These are phyloP conservation scores for Nepenthes mirabilis DNA, from an alignment of 148 eudicot species.

Conservation along the genomic window DNA sequence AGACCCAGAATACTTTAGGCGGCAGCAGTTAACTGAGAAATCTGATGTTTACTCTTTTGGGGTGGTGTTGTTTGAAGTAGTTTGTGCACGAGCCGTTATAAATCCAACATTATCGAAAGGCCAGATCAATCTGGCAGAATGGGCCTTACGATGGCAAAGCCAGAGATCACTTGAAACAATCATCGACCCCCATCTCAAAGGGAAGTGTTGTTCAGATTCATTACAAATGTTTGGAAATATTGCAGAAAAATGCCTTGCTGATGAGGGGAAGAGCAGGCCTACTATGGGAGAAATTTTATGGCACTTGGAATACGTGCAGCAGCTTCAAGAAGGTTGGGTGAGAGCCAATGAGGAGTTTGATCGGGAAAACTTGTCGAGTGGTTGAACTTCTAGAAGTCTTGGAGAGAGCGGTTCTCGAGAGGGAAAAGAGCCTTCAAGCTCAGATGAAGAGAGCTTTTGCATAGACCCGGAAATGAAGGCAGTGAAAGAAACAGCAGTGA, in stretches of 20 bases:
- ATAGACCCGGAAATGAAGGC: not conserved
- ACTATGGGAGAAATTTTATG: constrained; percentile 16
- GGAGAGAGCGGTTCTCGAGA: not conserved
- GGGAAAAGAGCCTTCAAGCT: not conserved
- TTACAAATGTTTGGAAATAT: constrained; percentile 5
- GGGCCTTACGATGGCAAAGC: constrained; percentile 13
- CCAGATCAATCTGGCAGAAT: constrained; percentile 15
- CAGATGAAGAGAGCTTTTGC: not conserved
- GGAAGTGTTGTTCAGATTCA: constrained; percentile 9
- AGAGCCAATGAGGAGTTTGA: not conserved
- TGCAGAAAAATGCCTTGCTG: constrained; percentile 13
- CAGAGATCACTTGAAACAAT: constrained; percentile 8
- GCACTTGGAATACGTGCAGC: constrained; percentile 12
- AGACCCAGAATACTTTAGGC: constrained; percentile 12
- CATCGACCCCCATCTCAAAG: constrained; percentile 8
- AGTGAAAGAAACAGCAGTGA: not conserved
- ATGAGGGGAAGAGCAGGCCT: constrained; percentile 12
- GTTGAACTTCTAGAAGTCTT: not conserved
- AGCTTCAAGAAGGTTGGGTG: constrained; percentile 12
- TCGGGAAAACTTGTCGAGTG: not conserved
- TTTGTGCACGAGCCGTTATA: constrained; percentile 16
- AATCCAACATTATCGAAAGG: constrained; percentile 12
- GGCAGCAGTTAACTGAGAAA: constrained; percentile 12
- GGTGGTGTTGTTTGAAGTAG: constrained; percentile 11
- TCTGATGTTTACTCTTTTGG: constrained; percentile 14